phyloP scores from a whole-genome alignment of 192 early-diverging fungal genomes.

The Rhizophagus prolifer region DNA sequence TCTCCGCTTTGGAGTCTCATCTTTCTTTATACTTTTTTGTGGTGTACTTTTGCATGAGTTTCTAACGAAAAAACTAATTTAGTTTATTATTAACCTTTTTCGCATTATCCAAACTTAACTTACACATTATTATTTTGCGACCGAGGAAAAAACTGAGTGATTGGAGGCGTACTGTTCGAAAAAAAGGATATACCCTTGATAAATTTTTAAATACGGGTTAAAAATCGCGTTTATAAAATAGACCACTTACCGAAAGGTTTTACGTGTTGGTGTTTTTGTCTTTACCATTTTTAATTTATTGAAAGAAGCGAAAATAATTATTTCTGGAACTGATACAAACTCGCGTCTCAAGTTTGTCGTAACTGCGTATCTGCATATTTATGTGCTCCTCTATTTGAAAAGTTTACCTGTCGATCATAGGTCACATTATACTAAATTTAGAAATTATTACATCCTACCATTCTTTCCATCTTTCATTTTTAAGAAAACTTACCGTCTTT shows the following conservation, averaged over 20 bases:
- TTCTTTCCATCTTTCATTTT: no score
- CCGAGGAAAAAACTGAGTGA: not conserved
- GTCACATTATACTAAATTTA: no score
- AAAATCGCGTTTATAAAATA: not conserved
- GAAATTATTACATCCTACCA: no score
- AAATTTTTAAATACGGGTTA: not conserved
- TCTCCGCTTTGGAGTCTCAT: not conserved
- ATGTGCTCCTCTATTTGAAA: no score
- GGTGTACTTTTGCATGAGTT: not conserved
- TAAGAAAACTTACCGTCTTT: no score
- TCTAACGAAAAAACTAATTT: not conserved
- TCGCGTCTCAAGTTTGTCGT: no score
- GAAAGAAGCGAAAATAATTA: no score
- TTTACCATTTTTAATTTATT: slow-evolving; percentile 1
- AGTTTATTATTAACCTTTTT: not conserved
- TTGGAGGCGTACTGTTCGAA: not conserved
- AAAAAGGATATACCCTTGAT: not conserved
- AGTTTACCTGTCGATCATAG: no score
- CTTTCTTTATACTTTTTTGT: not conserved
- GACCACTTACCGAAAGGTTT: not conserved
- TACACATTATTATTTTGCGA: not conserved
- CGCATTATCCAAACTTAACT: not conserved
- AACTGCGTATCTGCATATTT: no score
- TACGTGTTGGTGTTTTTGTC: not conserved
- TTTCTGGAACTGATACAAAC: no score